Evolutionary conservation across 2,329 filamentous ascomycete genomes (phyloP).

Genomic region (Fusarium sublunatum): DNA sequence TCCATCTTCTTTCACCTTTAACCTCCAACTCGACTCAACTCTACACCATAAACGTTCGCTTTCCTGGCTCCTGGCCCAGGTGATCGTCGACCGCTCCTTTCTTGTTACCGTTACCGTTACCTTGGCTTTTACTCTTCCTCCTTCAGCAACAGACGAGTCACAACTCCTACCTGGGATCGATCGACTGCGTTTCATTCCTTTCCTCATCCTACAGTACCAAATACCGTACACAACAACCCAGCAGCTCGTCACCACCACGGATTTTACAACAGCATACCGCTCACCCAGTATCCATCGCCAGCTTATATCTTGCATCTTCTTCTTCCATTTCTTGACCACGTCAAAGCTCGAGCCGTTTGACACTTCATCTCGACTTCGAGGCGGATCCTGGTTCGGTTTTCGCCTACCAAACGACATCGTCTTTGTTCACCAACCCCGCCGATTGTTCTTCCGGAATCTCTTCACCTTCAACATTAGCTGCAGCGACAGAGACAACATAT

Average conservation of each 20-base stretch:
- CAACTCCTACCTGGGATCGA: slow-evolving; percentile 19
- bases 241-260: slow-evolving; percentile 30
- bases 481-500: neutral
- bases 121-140: slow-evolving; percentile 7
- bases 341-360: neutral
- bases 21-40: slow-evolving; percentile 2
- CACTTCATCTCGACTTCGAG: slow-evolving; percentile 3
- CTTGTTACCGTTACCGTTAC: slow-evolving; percentile 13
- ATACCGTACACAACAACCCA: slow-evolving; percentile 19
- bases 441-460: neutral
- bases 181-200: slow-evolving; percentile 33
- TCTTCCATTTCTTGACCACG: neutral
- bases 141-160: slow-evolving; percentile 7
- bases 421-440: slow-evolving; percentile 1
- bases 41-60: slow-evolving; percentile 18
- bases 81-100: slow-evolving; percentile 26
- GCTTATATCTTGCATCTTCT: slow-evolving; percentile 16
- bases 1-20: slow-evolving; percentile 20
- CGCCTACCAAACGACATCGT: slow-evolving; percentile 3
- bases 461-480: slow-evolving; percentile 7
- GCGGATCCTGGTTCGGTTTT: neutral
- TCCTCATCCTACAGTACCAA: slow-evolving; percentile 23
- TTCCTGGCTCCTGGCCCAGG: slow-evolving; percentile 18
- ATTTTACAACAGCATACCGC: slow-evolving; percentile 41
- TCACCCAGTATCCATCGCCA: slow-evolving; percentile 40